Base-by-base conservation (phyloP, 352 stramenopile species). In the Globisporangium cederbergense region DNA sequence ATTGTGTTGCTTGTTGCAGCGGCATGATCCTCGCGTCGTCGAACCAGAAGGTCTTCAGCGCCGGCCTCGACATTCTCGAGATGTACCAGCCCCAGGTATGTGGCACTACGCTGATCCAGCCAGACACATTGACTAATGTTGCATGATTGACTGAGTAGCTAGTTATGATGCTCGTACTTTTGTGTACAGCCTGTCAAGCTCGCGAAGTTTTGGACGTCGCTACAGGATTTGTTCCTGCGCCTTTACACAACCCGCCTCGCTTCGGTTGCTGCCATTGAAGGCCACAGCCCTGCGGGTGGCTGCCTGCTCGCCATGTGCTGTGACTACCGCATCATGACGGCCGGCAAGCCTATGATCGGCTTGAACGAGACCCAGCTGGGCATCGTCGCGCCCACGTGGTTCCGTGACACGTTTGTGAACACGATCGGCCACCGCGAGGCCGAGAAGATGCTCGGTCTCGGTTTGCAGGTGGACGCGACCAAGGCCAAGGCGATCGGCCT, bases 321-420 rank as follows among this genome's bases (percentile, higher is more conserved):
- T 72, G 94, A 98, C 79, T 98, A 97, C 73, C 87, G 96, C 22
- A 76, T 98, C 60, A 98, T 98, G 90, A 83, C 88, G n/a, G 76
- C 67, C 10, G 86, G 83, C 13, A 89, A 92, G 58, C 77, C 81
- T n/a, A 80, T 88, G 38, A 98, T 98, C 67, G 95, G 95, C 11
- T 76, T 98, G 38, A 98, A 98, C 68, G 95, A 98, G 79, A 97
- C 91, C 7, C 81, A 96, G 65, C 70, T 98, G 36, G 95, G 96
- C 40, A 97, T 98, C 52, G 85, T 93, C 42, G 88, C 86, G 16
- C 80, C 84, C 4, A 89, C 78, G 58, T 94, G 87, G 85, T 91
- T 95, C 63, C 78, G 78, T 25, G 80, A 89, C 57, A 89, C 81
- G 36, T 92, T 95, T 65, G 73, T 93, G 52, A 95, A 95, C 71